Conservation (phyloP, 805 yeast genomes). For the Alloascoidea hylecoeti region DNA sequence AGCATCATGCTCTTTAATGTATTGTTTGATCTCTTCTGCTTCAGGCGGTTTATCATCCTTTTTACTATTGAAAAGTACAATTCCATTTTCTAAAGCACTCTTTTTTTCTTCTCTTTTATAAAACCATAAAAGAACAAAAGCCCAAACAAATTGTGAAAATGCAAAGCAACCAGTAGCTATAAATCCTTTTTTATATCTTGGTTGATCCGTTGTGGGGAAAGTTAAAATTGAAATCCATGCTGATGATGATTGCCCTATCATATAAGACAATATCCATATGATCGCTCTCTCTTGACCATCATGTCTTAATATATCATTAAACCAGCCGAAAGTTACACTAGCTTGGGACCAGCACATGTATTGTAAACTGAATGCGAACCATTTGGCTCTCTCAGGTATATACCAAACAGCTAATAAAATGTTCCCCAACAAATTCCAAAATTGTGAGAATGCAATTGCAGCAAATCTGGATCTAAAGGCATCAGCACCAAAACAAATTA, state of each 20-base stretch:
- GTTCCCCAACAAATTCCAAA: conserved; percentile 36
- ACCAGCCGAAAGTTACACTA: conserved; percentile 44
- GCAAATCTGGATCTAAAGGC: conserved; percentile 36
- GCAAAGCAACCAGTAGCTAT: conserved; percentile 11
- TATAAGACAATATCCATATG: conserved; percentile 34
- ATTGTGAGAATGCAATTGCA: conserved; percentile 36
- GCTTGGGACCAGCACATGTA: conserved; percentile 51
- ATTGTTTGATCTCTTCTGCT: neutral
- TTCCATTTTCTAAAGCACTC: conserved; percentile 32
- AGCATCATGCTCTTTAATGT: too few relatives aligned
- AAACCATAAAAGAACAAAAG: conserved; percentile 30
- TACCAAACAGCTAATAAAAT: conserved; percentile 40
- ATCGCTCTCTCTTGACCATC: conserved; percentile 39
- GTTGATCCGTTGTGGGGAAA: conserved; percentile 20
- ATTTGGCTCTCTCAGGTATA: conserved; percentile 36
- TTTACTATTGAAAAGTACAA: conserved; percentile 27
- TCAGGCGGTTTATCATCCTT: conserved; percentile 15
- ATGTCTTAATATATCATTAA: conserved; percentile 39
- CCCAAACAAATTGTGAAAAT: conserved; percentile 8
- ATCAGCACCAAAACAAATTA: conserved; percentile 24
- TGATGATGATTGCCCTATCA: conserved; percentile 35
- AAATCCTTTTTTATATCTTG: conserved; percentile 13
- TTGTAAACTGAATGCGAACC: conserved; percentile 46
- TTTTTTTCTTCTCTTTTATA: conserved; percentile 38
- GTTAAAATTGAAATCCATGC: conserved; percentile 36